These are phyloP conservation scores for Phytophthora tentaculata DNA, from an alignment of 352 stramenopile genomes.

Conservation along the genomic window DNA sequence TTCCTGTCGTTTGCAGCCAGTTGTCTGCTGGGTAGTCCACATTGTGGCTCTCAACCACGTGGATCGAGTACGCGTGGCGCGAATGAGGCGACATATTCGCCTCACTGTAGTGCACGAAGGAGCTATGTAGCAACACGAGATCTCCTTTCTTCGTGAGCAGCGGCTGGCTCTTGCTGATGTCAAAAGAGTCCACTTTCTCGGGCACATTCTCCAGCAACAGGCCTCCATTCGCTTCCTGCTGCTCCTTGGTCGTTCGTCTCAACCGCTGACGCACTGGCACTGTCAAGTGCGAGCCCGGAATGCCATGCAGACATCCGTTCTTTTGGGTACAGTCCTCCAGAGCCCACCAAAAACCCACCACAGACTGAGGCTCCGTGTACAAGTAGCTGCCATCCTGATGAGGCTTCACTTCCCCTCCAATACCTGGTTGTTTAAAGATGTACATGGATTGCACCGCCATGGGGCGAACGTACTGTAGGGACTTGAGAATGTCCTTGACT, in stretches of 20 bases:
- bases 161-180: constrained; percentile 61
- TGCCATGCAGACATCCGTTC: constrained; percentile 95
- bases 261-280: constrained; percentile 90
- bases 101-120: constrained; percentile 95
- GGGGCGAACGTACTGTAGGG: constrained; percentile 89
- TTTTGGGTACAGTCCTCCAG: constrained; percentile 94
- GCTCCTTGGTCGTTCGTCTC: constrained; percentile 65
- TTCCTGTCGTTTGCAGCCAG: constrained; percentile 93
- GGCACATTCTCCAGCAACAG: constrained; percentile 72
- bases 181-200: constrained; percentile 55
- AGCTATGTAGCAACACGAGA: constrained; percentile 92
- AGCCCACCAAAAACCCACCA: constrained; percentile 95
- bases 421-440: constrained; percentile 96
- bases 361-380: constrained; percentile 95
- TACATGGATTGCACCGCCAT: constrained; percentile 97
- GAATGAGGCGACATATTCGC: constrained; percentile 90
- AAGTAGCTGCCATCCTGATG: constrained; percentile 98
- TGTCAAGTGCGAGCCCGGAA: constrained; percentile 88
- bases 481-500: constrained; percentile 77
- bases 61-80: constrained; percentile 96
- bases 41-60: constrained; percentile 93
- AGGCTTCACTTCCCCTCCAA: constrained; percentile 93
- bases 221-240: constrained; percentile 42
- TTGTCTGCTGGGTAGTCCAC: constrained; percentile 90
- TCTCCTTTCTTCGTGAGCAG: constrained; percentile 93